These are phyloP conservation scores for Chloris gayana DNA, from an alignment of 176 grass and related monocot genomes.

Conservation along the genomic window DNA sequence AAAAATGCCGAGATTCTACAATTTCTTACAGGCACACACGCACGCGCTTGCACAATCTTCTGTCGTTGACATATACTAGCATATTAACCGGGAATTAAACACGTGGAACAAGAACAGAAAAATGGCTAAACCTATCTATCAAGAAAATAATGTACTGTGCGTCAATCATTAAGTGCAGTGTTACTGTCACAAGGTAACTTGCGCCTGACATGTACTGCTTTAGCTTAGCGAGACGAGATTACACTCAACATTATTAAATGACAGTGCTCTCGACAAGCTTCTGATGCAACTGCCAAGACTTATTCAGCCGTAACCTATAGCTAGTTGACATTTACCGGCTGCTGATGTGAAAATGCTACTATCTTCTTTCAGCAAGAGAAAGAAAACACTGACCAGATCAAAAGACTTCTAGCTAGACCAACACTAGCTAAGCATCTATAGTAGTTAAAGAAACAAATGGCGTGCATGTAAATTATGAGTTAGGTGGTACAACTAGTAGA, in stretches of 20 bases:
- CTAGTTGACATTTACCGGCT: not conserved
- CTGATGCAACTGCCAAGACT: conserved; percentile 31
- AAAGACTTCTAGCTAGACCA: not conserved
- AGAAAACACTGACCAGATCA: not conserved
- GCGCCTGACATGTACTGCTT: not conserved
- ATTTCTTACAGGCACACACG: not conserved
- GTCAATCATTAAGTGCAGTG: not conserved
- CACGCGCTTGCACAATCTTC: not conserved
- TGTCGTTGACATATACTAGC: not conserved
- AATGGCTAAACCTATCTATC: too few relatives aligned
- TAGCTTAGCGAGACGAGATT: not conserved
- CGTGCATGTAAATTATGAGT: not conserved
- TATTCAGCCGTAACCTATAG: not conserved
- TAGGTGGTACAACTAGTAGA: conserved; percentile 18
- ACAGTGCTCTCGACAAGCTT: too few relatives aligned
- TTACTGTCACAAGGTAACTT: conserved; percentile 35
- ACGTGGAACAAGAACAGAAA: not conserved
- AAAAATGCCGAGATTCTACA: not conserved
- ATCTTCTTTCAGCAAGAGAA: not conserved
- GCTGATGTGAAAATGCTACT: not conserved
- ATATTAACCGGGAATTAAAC: not conserved
- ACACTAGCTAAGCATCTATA: not conserved
- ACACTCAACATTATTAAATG: conserved; percentile 8
- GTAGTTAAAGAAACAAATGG: not conserved
- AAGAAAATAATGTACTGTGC: too few relatives aligned